Evolutionary conservation across 2,329 filamentous ascomycete species (phyloP), one percentile per base, ranked within the genome.

Genomic region (Fusarium sp.): DNA sequence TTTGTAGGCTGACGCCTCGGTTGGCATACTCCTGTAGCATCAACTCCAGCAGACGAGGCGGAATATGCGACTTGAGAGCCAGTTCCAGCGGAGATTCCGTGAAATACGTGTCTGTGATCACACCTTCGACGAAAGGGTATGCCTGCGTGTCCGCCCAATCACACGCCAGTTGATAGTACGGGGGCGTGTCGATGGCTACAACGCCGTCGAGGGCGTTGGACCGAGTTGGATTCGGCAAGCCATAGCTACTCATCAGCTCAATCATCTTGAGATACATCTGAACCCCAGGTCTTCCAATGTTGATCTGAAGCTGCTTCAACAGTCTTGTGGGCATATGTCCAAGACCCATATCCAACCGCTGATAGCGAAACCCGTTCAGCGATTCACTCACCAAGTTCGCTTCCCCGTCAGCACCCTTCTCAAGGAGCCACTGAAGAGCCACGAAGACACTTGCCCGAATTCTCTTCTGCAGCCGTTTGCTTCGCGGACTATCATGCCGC

Each of bases 11-110:
- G 12, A 56, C 18, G 5, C 15, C 58, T 33, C 38, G 65, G n/a
- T n/a, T 30, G 3, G 36, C 38, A n/a, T 64, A 42, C 7, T 58
- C 59, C 8, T n/a, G 10, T 4, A 73, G 31, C 15, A 73, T 59
- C 30, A 58, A 16, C 12, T 60, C 66, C 15, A 73, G 36, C 7
- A 73, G 30, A 20, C 35, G 51, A 3, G 70, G 62, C 3, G 39
- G 42, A 3, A 60, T 60, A 15, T 73, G 56, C 5, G 68, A 56
- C 12, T 58, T 61, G n/a, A 73, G 33, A 1, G 62, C 36, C 6
- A 68, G 9, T 1, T 33, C 16, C 10, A 73, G 12, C 0, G 66
- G 50, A 5, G 38, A 53, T 4, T 12, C 3, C 1, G 31, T 42
- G 18, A 10, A 9, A 22, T 67, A 67, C 1, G 18, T 10, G 3